Conservation (phyloP, 2,329 filamentous ascomycete species). For the Colletotrichum sansevieriae region DNA sequence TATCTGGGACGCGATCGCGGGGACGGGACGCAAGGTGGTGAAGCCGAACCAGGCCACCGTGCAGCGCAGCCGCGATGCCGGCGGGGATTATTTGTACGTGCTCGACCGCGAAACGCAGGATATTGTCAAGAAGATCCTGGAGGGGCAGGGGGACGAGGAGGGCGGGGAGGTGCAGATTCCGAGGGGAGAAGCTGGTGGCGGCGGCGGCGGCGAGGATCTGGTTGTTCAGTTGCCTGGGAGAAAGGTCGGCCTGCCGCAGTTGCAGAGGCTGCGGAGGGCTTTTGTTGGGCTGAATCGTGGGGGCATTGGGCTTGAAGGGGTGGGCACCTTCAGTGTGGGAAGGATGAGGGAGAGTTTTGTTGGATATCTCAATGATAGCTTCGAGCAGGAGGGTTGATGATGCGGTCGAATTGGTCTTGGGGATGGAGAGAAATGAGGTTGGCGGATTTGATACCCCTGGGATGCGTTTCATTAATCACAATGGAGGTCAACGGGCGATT, state of each 20-base stretch:
- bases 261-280: constrained; percentile 82
- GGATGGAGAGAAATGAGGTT: not conserved
- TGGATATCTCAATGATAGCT: constrained; percentile 74
- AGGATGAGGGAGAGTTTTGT: constrained; percentile 75
- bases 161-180: constrained; percentile 69
- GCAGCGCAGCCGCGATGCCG: constrained; percentile 70
- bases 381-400: constrained; percentile 67
- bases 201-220: constrained; percentile 54
- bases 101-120: constrained; percentile 84
- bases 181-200: constrained; percentile 45
- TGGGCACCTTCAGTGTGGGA: constrained; percentile 65
- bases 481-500: too few relatives aligned
- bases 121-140: constrained; percentile 77
- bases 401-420: not conserved
- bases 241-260: constrained; percentile 77
- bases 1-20: constrained; percentile 82
- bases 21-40: constrained; percentile 72
- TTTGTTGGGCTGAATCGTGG: constrained; percentile 82
- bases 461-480: constrained; percentile 1
- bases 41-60: constrained; percentile 83
- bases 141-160: constrained; percentile 76
- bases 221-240: constrained; percentile 75
- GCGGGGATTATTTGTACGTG: constrained; percentile 82
- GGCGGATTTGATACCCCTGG: constrained; percentile 19
- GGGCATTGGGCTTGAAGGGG: constrained; percentile 70